Conservation (phyloP, 352 stramenopile species). For the Globisporangium yorkense region DNA sequence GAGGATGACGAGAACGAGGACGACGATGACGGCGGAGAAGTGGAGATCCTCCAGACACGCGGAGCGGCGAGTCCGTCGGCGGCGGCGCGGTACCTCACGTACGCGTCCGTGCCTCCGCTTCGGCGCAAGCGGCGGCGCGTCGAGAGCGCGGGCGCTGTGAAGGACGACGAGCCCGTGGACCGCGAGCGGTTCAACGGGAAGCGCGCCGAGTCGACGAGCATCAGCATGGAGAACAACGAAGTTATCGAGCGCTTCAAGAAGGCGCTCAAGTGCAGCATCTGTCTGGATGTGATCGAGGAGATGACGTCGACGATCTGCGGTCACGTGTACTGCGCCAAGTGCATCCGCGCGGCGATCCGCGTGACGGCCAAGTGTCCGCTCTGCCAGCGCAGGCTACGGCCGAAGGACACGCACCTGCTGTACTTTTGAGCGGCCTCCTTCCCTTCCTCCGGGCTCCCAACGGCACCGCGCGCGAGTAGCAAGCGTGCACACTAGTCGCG, state of each 20-base stretch:
- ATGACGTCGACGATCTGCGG: constrained; percentile 81
- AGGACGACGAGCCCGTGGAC: constrained; percentile 1
- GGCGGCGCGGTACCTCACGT: constrained; percentile 15
- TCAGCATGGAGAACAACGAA: constrained; percentile 75
- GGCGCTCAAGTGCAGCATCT: constrained; percentile 81
- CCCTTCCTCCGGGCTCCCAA: neutral
- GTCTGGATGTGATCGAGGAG: constrained; percentile 65
- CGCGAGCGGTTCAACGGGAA: constrained; percentile 26
- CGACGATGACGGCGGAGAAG: constrained; percentile 12
- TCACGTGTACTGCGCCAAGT: constrained; percentile 75
- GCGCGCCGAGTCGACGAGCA: constrained; percentile 55
- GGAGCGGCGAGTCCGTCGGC: constrained; percentile 6
- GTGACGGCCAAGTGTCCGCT: constrained; percentile 71
- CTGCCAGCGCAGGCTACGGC: constrained; percentile 53
- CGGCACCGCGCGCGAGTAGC: too few species aligned
- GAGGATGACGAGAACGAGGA: constrained; percentile 19
- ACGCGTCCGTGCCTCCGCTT: constrained; percentile 15
- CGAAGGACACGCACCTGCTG: constrained; percentile 71
- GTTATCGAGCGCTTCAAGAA: constrained; percentile 68
- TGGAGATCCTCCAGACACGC: constrained; percentile 46
- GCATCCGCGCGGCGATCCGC: constrained; percentile 62
- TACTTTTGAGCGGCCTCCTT: constrained; percentile 45
- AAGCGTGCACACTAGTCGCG: neutral
- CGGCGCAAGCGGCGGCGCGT: constrained; percentile 39
- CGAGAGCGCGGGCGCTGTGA: neutral